phyloP scores from a whole-genome alignment of 2,329 filamentous ascomycete species.

The Pezicula neosporulosa region DNA sequence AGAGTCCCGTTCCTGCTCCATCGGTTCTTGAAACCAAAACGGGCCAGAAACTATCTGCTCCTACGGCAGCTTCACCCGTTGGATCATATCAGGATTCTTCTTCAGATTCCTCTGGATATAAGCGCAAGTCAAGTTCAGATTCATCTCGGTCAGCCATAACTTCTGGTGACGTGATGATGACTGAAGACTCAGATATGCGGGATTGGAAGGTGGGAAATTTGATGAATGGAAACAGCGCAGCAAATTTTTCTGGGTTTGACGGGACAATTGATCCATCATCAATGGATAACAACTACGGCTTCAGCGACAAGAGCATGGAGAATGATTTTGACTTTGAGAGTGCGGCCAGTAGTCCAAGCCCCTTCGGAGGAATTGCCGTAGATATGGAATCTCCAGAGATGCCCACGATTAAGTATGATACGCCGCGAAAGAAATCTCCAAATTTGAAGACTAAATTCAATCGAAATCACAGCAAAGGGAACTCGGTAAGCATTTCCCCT shows the following conservation, averaged over 20 bases:
- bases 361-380: slow-evolving; percentile 18
- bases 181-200: slow-evolving; percentile 35
- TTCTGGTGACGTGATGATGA: slow-evolving; percentile 40
- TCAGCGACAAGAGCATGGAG: slow-evolving; percentile 43
- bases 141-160: slow-evolving; percentile 41
- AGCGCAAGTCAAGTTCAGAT: slow-evolving; percentile 42
- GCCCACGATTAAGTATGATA: slow-evolving; percentile 35
- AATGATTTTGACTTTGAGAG: slow-evolving; percentile 55
- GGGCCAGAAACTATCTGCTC: slow-evolving; percentile 19
- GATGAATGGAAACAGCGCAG: slow-evolving; percentile 33
- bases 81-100: slow-evolving; percentile 46
- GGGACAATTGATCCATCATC: slow-evolving; percentile 34
- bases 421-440: slow-evolving; percentile 20
- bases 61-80: slow-evolving; percentile 28
- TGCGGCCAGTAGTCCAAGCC: slow-evolving; percentile 53
- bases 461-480: slow-evolving; percentile 35
- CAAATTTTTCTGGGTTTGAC: slow-evolving; percentile 32
- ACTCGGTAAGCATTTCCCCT: slow-evolving; percentile 34
- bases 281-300: slow-evolving; percentile 30
- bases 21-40: slow-evolving; percentile 17
- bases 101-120: slow-evolving; percentile 49
- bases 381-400: slow-evolving; percentile 40
- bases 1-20: slow-evolving; percentile 18
- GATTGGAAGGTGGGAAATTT: slow-evolving; percentile 41
- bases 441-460: slow-evolving; percentile 20